Evolutionary conservation across 768 basidiomycete genomes (phyloP).

Genomic region (Postia placenta): DNA sequence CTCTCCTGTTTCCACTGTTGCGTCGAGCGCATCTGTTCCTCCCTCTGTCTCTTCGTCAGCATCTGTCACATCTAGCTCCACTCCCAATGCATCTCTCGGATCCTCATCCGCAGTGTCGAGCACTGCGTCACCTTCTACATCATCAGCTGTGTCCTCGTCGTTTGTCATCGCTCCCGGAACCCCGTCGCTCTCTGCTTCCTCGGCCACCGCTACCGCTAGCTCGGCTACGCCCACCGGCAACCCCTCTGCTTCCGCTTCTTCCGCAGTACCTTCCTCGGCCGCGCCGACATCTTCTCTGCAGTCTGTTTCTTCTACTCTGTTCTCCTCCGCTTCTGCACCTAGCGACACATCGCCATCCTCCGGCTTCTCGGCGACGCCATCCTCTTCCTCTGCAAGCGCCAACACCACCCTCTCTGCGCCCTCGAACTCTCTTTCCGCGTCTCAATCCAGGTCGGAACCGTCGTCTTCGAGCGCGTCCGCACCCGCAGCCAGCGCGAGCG

Average conservation of each 20-base stretch:
- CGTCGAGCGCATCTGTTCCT: not conserved
- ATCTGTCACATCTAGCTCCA: not conserved
- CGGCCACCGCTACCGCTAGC: not conserved
- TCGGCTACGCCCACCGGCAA: not conserved
- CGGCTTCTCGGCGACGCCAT: not conserved
- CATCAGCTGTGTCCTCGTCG: slow-evolving; percentile 28
- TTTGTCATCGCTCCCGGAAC: not conserved
- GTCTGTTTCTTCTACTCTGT: not conserved
- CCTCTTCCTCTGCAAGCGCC: not conserved
- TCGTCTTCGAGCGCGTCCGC: slow-evolving; percentile 1
- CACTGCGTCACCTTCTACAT: not conserved
- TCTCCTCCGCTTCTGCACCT: not conserved
- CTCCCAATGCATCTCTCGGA: not conserved
- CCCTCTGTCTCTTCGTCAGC: not conserved
- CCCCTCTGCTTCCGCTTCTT: slow-evolving; percentile 14
- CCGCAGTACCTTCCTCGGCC: not conserved
- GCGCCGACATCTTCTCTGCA: not conserved
- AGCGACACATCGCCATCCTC: not conserved
- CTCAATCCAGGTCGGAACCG: not conserved
- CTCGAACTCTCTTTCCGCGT: not conserved
- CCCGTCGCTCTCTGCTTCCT: not conserved
- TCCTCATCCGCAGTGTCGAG: no score
- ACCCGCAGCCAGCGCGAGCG: slow-evolving; percentile 24
- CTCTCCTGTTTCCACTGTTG: not conserved
- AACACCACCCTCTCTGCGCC: not conserved